A percentile compares a stretch with the other conserved stretches of the same genome.
These are phyloP conservation scores for Leccinum sublutescens DNA, from an alignment of 768 basidiomycete species.

Conservation along the genomic window DNA sequence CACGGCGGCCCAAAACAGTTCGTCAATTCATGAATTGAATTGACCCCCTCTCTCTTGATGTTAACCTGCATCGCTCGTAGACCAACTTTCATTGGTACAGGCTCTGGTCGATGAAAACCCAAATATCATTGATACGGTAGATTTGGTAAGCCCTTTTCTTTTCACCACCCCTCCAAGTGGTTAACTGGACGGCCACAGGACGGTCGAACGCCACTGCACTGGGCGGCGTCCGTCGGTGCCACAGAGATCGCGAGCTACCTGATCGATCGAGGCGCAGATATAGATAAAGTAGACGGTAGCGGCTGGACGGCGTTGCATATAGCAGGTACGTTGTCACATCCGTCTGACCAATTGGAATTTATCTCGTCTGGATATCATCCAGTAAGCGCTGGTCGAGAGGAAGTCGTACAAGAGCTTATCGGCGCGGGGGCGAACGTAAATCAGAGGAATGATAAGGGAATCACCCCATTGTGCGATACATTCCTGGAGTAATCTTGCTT, in stretches of 20 bases:
- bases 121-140: constrained; percentile 56
- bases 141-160: constrained; percentile 46
- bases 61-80: constrained; percentile 33
- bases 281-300: constrained; percentile 58
- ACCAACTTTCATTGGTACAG: constrained; percentile 69
- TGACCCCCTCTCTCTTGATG: background rate
- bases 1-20: constrained; percentile 69
- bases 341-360: background rate
- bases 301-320: constrained; percentile 84
- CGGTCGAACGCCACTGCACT: constrained; percentile 79
- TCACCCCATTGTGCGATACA: constrained; percentile 71
- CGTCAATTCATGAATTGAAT: background rate
- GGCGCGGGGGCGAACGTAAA: constrained; percentile 84
- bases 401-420: constrained; percentile 70
- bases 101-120: constrained; percentile 63
- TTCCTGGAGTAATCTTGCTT: background rate
- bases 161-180: rapidly evolving
- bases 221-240: constrained; percentile 76
- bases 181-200: constrained; percentile 45
- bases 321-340: constrained; percentile 47
- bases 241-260: constrained; percentile 66
- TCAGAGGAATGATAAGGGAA: constrained; percentile 75
- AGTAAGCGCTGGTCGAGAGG: constrained; percentile 84
- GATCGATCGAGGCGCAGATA: constrained; percentile 66
- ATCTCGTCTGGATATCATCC: constrained; percentile 6